phyloP scores from a whole-genome alignment of 1,139 yeast genomes.

The Candida freyschussii region DNA sequence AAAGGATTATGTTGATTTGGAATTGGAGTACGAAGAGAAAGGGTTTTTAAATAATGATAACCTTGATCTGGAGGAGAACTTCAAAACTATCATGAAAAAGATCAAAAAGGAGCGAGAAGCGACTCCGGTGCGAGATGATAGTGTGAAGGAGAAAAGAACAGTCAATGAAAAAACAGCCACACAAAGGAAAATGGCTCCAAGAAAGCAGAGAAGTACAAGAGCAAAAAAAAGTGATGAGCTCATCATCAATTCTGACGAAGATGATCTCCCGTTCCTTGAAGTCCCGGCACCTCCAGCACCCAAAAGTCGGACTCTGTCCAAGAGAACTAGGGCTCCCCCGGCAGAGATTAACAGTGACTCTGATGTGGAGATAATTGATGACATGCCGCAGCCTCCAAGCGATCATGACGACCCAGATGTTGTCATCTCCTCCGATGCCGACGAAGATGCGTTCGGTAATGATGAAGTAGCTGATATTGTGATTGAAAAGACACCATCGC shows the following conservation, averaged over 20 bases:
- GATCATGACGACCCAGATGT: too few relatives aligned
- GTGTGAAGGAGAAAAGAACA: too few relatives aligned
- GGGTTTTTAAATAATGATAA: conserved; percentile 44
- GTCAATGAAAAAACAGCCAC: too few relatives aligned
- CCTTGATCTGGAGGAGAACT: conserved; percentile 28
- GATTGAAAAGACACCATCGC: not conserved
- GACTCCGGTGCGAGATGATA: conserved; percentile 3
- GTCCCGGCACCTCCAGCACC: too few relatives aligned
- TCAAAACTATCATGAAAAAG: conserved; percentile 28
- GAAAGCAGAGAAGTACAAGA: not conserved
- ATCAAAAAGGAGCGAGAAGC: conserved; percentile 18
- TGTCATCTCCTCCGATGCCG: too few relatives aligned
- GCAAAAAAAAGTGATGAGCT: not conserved
- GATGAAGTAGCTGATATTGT: not conserved
- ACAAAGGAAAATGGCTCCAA: too few relatives aligned
- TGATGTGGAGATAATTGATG: not conserved
- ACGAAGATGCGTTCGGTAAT: not conserved
- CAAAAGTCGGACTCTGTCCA: too few relatives aligned
- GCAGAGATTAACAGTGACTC: not conserved
- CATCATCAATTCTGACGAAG: too few relatives aligned
- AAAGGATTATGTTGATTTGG: conserved; percentile 61
- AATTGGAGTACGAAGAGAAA: conserved; percentile 58
- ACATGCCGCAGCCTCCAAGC: too few relatives aligned
- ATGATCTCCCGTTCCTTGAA: too few relatives aligned
- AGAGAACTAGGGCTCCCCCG: too few relatives aligned